A percentile compares a stretch with the other conserved stretches of the same genome.
Conservation (phyloP, 306 rosid genomes). For the Lathyrus tuberosus region DNA sequence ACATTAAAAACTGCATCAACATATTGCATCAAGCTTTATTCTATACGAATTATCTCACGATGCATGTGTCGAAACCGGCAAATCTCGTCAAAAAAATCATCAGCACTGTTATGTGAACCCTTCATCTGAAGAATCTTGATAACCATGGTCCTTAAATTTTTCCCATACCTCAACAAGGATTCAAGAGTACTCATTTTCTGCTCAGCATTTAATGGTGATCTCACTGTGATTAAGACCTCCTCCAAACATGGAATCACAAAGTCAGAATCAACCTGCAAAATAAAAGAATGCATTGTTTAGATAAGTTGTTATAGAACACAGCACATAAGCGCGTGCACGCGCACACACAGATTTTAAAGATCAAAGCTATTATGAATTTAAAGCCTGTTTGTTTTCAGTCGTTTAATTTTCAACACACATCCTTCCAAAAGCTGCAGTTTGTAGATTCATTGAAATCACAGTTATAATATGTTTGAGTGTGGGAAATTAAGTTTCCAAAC, state of each 20-base stretch:
- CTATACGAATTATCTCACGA: slow-evolving; percentile 67
- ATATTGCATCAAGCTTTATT: slow-evolving; percentile 43
- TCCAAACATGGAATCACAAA: slow-evolving; percentile 83
- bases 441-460: neutral
- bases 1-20: slow-evolving; percentile 13
- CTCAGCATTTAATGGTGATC: slow-evolving; percentile 94
- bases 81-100: slow-evolving; percentile 91
- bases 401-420: neutral
- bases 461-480: neutral
- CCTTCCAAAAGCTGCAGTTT: neutral
- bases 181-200: slow-evolving; percentile 92
- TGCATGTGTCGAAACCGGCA: slow-evolving; percentile 76
- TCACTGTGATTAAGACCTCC: slow-evolving; percentile 73
- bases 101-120: slow-evolving; percentile 83
- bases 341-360: neutral
- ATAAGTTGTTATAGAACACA: slow-evolving; percentile 15
- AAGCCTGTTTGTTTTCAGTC: neutral
- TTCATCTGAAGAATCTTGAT: slow-evolving; percentile 93
- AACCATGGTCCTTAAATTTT: slow-evolving; percentile 66
- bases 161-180: slow-evolving; percentile 76
- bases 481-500: neutral
- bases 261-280: slow-evolving; percentile 70
- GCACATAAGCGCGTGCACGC: no score
- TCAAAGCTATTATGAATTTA: slow-evolving; percentile 29
- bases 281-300: slow-evolving; percentile 10